Percentiles rank a stretch among this genome's conserved stretches.
Evolutionary conservation across 2,329 filamentous ascomycete species (phyloP).

Genomic region (Alternaria sp.): DNA sequence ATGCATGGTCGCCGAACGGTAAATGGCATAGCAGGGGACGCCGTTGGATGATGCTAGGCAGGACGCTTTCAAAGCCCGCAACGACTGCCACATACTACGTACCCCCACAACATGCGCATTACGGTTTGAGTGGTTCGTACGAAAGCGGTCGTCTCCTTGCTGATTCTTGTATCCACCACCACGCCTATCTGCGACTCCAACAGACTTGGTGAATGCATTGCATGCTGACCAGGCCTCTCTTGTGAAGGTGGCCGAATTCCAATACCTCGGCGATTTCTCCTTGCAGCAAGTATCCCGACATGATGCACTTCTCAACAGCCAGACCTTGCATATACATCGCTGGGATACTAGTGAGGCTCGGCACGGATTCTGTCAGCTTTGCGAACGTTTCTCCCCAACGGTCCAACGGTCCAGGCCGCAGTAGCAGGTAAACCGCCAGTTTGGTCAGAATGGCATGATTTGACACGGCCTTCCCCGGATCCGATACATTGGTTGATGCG

Average conservation of each 20-base stretch:
- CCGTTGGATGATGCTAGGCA: neutral
- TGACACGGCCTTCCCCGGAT: neutral
- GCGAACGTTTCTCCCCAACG: neutral
- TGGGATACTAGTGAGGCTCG: neutral
- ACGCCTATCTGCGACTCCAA: neutral
- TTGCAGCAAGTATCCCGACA: neutral
- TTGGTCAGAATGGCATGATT: slow-evolving; percentile 1
- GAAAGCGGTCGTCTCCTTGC: neutral
- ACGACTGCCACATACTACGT: neutral
- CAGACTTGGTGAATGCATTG: neutral
- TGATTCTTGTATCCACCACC: neutral
- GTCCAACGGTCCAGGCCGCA: neutral
- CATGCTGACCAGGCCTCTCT: neutral
- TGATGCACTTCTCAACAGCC: neutral
- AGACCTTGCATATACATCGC: neutral
- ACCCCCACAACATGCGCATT: neutral
- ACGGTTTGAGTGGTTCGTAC: neutral
- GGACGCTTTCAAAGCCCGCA: neutral
- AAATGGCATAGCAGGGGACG: neutral
- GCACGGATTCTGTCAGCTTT: neutral
- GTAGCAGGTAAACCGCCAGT: neutral
- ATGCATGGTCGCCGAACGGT: neutral
- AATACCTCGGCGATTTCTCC: neutral
- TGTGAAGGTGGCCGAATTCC: neutral
- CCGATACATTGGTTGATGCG: slow-evolving; percentile 13